These are phyloP conservation scores for Aureobasidium zeae DNA, from an alignment of 2,329 filamentous ascomycete species.

Conservation along the genomic window DNA sequence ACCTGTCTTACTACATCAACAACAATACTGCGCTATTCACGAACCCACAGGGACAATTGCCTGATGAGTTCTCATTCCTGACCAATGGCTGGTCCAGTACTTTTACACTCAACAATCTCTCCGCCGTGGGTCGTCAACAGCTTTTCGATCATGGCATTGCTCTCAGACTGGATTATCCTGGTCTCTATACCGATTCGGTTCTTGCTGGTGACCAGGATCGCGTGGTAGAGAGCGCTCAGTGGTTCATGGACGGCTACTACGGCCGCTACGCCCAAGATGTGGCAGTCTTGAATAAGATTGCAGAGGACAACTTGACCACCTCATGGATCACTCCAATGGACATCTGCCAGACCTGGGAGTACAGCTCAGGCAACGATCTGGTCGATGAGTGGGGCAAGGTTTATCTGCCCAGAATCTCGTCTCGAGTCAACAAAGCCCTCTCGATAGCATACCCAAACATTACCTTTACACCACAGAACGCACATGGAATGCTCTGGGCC, in stretches of 20 bases:
- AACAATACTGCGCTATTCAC: slow-evolving; percentile 17
- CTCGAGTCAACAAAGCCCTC: slow-evolving; percentile 14
- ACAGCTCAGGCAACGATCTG: slow-evolving; percentile 15
- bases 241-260: slow-evolving; percentile 16
- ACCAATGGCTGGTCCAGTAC: slow-evolving; percentile 15
- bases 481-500: slow-evolving; percentile 15
- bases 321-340: slow-evolving; percentile 16
- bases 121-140: slow-evolving; percentile 13
- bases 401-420: slow-evolving; percentile 13
- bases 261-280: slow-evolving; percentile 10
- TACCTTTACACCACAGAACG: slow-evolving; percentile 12
- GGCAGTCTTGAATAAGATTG: slow-evolving; percentile 11
- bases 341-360: slow-evolving; percentile 16
- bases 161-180: slow-evolving; percentile 13
- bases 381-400: slow-evolving; percentile 14
- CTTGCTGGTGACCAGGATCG: slow-evolving; percentile 16
- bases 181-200: slow-evolving; percentile 13
- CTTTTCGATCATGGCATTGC: slow-evolving; percentile 16
- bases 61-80: slow-evolving; percentile 14
- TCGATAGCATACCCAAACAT: slow-evolving; percentile 13
- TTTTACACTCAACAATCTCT: slow-evolving; percentile 14
- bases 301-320: slow-evolving; percentile 13
- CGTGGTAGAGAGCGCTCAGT: slow-evolving; percentile 16
- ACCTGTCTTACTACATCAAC: slow-evolving; percentile 16
- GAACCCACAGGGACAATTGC: slow-evolving; percentile 2